Percentiles rank a stretch among this genome's conserved stretches.
These are phyloP conservation scores for Xylaria polymorpha DNA, from an alignment of 2,329 filamentous ascomycete species.

Conservation along the genomic window DNA sequence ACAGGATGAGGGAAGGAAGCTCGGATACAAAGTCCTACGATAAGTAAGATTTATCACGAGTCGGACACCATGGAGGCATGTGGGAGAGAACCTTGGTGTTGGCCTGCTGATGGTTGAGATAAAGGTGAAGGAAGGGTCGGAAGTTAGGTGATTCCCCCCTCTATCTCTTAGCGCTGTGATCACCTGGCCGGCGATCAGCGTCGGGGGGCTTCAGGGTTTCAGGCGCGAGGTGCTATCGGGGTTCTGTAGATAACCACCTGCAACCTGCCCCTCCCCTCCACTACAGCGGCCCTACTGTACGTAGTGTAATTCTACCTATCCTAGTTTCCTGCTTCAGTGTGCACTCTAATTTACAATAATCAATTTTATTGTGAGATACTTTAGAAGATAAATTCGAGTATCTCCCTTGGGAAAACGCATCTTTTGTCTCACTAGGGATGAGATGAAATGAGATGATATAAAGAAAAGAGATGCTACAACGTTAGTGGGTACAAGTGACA, in stretches of 20 bases:
- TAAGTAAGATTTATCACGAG: not conserved
- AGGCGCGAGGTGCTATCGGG: not conserved
- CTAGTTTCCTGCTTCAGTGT: not conserved
- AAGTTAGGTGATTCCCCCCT: slow-evolving; percentile 2
- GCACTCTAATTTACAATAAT: not conserved
- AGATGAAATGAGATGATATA: not conserved
- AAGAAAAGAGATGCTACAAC: no score
- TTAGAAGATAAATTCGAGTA: not conserved
- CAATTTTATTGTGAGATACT: not conserved
- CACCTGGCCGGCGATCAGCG: slow-evolving; percentile 17
- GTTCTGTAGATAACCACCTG: not conserved
- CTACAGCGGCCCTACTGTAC: not conserved
- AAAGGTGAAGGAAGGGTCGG: slow-evolving; percentile 8
- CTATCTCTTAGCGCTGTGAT: slow-evolving; percentile 17
- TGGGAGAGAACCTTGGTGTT: not conserved
- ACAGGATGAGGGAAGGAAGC: not conserved
- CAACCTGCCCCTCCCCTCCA: not conserved
- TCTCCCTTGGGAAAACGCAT: not conserved
- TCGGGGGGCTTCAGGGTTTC: not conserved
- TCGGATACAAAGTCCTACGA: not conserved
- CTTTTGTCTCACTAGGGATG: not conserved
- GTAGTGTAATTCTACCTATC: not conserved
- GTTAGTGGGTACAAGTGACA: not conserved
- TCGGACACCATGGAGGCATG: not conserved
- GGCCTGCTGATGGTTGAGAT: slow-evolving; percentile 2